phyloP scores from a whole-genome alignment of 2,329 filamentous ascomycete genomes.

The Calonectria multiphialidica region DNA sequence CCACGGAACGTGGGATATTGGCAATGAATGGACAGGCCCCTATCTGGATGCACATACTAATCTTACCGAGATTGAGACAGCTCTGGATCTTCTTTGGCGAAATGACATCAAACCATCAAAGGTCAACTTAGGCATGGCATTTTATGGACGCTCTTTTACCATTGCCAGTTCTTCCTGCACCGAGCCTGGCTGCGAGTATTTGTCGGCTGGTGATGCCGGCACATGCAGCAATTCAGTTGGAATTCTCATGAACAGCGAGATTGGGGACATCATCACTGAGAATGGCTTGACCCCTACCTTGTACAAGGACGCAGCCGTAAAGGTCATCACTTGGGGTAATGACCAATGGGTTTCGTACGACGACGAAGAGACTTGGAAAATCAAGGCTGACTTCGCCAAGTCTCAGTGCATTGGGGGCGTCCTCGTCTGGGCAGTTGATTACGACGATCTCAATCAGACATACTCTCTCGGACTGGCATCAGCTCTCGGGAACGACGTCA shows the following conservation, averaged over 20 bases:
- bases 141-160: constrained; percentile 32
- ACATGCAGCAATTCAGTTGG: constrained; percentile 10
- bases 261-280: no score
- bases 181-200: constrained; percentile 20
- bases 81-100: constrained; percentile 27
- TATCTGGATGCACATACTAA: constrained; percentile 32
- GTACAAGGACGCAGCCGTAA: constrained; percentile 17
- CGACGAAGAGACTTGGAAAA: constrained; percentile 16
- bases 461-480: no score
- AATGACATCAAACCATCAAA: constrained; percentile 11
- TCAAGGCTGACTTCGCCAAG: no score
- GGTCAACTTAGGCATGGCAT: constrained; percentile 18
- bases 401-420: no score
- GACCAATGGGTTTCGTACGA: constrained; percentile 24
- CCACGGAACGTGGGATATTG: constrained; percentile 18
- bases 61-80: constrained; percentile 20
- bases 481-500: no score
- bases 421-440: no score
- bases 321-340: neutral
- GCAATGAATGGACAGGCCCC: neutral
- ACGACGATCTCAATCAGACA: no score
- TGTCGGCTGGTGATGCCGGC: neutral
- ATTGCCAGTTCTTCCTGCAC: neutral
- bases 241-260: constrained; percentile 19
- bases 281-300: no score